A percentile compares a stretch with the other conserved stretches of the same genome.
Conservation (phyloP, 352 stramenopile genomes). For the Stramenopiles sp. region DNA sequence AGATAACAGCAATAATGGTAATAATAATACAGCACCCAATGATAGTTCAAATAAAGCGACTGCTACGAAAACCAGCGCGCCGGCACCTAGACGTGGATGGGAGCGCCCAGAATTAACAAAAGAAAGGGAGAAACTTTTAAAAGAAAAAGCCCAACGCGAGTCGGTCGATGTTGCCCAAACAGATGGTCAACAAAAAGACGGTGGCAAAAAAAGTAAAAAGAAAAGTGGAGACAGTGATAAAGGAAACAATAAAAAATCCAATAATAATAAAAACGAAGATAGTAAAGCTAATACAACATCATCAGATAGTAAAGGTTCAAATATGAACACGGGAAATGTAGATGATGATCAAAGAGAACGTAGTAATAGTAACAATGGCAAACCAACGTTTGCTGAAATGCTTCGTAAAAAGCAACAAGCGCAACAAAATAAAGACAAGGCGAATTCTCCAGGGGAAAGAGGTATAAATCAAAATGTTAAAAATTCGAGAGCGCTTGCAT, state of each 20-base stretch:
- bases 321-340: not conserved
- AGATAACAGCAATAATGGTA: too few species aligned
- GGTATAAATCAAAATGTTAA: not conserved
- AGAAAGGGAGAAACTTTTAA: not conserved
- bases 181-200: conserved; percentile 1
- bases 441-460: not conserved
- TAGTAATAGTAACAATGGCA: not conserved
- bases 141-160: not conserved
- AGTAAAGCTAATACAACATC: not conserved
- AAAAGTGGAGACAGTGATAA: not conserved
- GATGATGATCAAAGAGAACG: not conserved
- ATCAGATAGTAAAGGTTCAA: not conserved
- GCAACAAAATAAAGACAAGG: not conserved
- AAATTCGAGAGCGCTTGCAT: not conserved
- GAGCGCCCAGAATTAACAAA: conserved; percentile 1
- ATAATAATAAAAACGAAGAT: not conserved
- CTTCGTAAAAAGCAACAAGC: not conserved
- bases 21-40: not conserved
- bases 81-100: not conserved
- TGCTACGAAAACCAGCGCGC: not conserved
- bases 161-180: not conserved
- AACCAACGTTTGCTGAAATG: conserved; percentile 5
- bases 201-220: not conserved
- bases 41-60: not conserved
- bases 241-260: not conserved